Evolutionary conservation across 108 stramenopile genomes (phyloP).

Genomic region (Conticribra weissflogii): DNA sequence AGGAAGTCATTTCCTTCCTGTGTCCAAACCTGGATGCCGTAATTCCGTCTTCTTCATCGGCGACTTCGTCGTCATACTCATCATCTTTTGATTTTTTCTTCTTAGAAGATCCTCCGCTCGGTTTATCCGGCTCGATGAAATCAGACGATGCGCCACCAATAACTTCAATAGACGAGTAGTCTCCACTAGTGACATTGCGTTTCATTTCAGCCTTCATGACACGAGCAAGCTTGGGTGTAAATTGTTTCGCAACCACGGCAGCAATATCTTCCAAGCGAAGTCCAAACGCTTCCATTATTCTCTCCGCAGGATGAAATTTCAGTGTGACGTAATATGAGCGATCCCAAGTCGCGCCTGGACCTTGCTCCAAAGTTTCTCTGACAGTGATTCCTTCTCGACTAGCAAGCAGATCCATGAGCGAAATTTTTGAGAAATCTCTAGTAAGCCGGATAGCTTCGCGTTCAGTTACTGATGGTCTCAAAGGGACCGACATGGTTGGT

Average conservation of each 20-base stretch:
- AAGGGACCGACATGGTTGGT: constrained; percentile 95
- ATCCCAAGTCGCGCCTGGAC: constrained; percentile 72
- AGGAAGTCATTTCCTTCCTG: constrained; percentile 63
- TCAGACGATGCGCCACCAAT: constrained; percentile 51
- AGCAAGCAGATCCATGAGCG: constrained; percentile 88
- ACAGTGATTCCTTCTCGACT: constrained; percentile 74
- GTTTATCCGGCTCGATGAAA: constrained; percentile 20
- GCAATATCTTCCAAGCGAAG: constrained; percentile 85
- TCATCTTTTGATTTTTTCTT: constrained; percentile 54
- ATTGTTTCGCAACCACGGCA: constrained; percentile 62
- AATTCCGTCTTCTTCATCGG: constrained; percentile 69
- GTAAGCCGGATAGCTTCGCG: constrained; percentile 73
- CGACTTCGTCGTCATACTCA: constrained; percentile 74
- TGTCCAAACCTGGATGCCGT: constrained; percentile 56
- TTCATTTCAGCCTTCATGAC: constrained; percentile 87
- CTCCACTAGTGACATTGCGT: constrained; percentile 57
- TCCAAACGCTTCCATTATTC: constrained; percentile 91
- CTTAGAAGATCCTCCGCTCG: constrained; percentile 12
- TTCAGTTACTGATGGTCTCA: constrained; percentile 60
- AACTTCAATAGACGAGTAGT: constrained; percentile 60
- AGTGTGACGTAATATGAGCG: constrained; percentile 85
- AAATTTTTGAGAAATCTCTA: constrained; percentile 76
- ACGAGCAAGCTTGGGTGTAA: constrained; percentile 75
- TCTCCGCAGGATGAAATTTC: constrained; percentile 81
- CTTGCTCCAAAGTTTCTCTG: constrained; percentile 67